Evolutionary conservation across 805 yeast species (phyloP), one percentile per base, ranked within the genome.

Genomic region (Candida methanosorbosa): DNA sequence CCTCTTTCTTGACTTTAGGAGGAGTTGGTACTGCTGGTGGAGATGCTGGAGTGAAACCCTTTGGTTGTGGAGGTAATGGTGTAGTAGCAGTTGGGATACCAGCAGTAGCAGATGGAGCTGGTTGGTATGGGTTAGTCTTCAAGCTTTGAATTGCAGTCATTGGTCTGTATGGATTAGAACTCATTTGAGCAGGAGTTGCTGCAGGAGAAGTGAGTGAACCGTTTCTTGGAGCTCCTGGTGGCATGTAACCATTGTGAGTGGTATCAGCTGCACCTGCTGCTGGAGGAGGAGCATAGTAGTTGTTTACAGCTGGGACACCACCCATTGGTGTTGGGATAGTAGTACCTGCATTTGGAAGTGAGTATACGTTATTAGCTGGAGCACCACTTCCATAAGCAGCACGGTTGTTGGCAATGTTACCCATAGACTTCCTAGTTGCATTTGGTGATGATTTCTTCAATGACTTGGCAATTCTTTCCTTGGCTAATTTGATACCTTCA

Each of bases 381-480:
- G 32, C 22, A 40, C 19, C 30, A 37, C 30, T 23, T n/a, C 27
- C 14, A 21, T 17, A 26, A 13, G 34, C 34, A 37, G 33, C 35
- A 30, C 42, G 35, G 18, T 42, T 36, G 20, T 3, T 16, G 12
- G 30, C n/a, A 16, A 13, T 18, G 11, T 8, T 11, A n/a, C n/a
- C n/a, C n/a, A n/a, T n/a, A n/a, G 28, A 26, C n/a, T 8, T 18
- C 15, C 28, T 26, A 18, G 9, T 18, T 11, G 32, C 21, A 9
- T 40, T 26, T 12, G 34, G 13, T 21, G 27, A 20, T n/a, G 14
- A 9, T 7, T 49, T 35, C 26, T 42, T 38, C 13, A 76, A 65
- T 7, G 95, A 94, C 45, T 74, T 76, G 31, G 67, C 43, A 15
- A 90, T 78, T 47, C 98, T 78, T 42, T 83, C 88, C 56, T 79